Base-by-base conservation (phyloP, 495 filamentous ascomycete species). In the Aspergillus asperescens region DNA sequence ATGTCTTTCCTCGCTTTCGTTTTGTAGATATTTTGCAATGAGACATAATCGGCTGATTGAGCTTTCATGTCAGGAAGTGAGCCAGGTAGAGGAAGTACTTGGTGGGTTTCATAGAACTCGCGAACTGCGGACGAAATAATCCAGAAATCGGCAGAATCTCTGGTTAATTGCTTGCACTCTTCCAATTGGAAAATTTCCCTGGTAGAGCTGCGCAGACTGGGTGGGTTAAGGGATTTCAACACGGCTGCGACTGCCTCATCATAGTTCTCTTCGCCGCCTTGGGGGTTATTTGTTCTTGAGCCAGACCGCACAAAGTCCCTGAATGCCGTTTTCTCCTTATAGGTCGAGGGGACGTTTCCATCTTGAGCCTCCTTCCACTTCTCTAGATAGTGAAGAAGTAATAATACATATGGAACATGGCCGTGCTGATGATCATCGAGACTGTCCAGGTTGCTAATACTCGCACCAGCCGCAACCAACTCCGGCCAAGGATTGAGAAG, bases 51-150 rank as follows among this genome's bases (percentile, higher is more conserved):
- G 41, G 80, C 83, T 16, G 90, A 95, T 66, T 91, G 81, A 25
- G 93, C 89, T 72, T 99, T 99, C 93, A 99, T 99, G 69, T 99
- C 93, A 5, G 93, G 94, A 12, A 97, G 75, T 16, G 85, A 83
- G 39, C 93, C 94, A 2, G 90, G 87, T 0, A 99, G 72, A 16
- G 93, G 93, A 5, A 97, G 79, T 32, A 82, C 77, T 16, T 74
- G 70, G 60, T 95, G 82, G 47, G 75, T 77, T 10, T 70, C 63
- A 62, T 92, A 83, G 70, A 97, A 99, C 25, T 76, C 57, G 31
- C 77, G 78, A 56, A 97, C 77, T 2, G 91, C 92, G 56, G 84
- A 76, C 7, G 90, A 88, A 60, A 96, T 91, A 52, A 95, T 67
- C 93, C 93, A 99, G 73, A 97, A 99, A 43, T 77, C 71, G 5